These are phyloP conservation scores for Medicago lupulina DNA, from an alignment of 306 rosid species.

Conservation along the genomic window DNA sequence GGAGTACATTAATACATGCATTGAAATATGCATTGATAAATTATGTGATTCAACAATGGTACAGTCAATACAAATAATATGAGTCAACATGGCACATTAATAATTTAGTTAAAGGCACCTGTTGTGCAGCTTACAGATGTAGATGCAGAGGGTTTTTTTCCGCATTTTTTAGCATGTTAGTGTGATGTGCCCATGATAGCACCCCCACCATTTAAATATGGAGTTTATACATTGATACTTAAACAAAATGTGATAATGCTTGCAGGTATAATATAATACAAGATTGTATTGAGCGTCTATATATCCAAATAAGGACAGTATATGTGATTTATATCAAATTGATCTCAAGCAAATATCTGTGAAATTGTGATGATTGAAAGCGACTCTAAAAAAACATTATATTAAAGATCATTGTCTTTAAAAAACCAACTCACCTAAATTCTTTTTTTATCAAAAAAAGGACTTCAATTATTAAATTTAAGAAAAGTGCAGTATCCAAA, in stretches of 20 bases:
- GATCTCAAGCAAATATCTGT: conserved; percentile 21
- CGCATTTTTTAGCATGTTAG: neutral
- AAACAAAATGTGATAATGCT: conserved; percentile 16
- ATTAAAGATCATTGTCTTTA: neutral
- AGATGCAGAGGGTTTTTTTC: neutral
- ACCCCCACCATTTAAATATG: conserved; percentile 29
- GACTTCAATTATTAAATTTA: conserved; percentile 5
- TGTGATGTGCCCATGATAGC: conserved; percentile 14
- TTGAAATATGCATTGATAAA: conserved; percentile 2
- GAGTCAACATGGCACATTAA: conserved; percentile 15
- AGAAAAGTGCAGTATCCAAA: conserved; percentile 18
- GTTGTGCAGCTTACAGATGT: neutral
- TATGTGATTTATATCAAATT: conserved; percentile 8
- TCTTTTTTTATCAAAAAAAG: neutral
- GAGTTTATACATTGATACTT: conserved; percentile 6
- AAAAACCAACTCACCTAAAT: neutral
- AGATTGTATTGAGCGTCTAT: neutral
- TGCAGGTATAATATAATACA: conserved; percentile 14
- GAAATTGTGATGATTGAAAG: neutral
- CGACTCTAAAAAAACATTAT: neutral
- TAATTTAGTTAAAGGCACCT: conserved; percentile 10
- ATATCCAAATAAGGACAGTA: conserved; percentile 25
- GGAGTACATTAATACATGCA: conserved; percentile 17
- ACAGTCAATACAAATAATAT: conserved; percentile 18
- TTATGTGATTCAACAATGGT: conserved; percentile 10